Conservation (phyloP, 2,329 filamentous ascomycete species). For the Paecilomyces dactylethromorphus region DNA sequence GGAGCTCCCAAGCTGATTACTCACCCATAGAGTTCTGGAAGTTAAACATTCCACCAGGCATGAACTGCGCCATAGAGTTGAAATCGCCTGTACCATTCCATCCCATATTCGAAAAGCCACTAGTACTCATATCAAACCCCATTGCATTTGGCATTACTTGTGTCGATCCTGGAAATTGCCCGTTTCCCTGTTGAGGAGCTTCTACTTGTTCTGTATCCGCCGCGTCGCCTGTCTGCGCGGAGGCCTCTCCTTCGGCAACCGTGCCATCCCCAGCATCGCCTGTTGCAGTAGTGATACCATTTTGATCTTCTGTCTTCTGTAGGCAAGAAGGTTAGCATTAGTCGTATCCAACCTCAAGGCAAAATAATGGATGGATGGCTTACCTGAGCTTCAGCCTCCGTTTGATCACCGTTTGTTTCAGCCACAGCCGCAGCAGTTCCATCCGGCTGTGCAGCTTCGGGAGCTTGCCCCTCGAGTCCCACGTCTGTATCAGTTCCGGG, state of each 20-base stretch:
- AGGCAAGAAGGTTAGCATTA: not conserved
- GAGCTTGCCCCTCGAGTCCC: constrained; percentile 9
- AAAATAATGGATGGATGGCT: not conserved
- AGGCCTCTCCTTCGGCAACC: constrained; percentile 5
- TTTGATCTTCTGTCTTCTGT: constrained; percentile 10
- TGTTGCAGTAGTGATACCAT: constrained; percentile 5
- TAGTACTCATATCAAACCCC: constrained; percentile 39
- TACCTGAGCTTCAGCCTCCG: constrained; percentile 12
- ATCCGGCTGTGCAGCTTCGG: not conserved
- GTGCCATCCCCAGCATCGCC: constrained; percentile 4
- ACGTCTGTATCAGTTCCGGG: constrained; percentile 7
- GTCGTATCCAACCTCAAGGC: not conserved
- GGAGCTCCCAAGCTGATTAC: constrained; percentile 25
- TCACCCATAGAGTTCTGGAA: constrained; percentile 88
- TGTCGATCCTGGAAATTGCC: constrained; percentile 4
- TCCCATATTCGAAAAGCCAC: constrained; percentile 53
- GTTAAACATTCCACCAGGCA: constrained; percentile 43
- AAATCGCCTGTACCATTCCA: constrained; percentile 58
- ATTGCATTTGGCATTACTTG: constrained; percentile 18
- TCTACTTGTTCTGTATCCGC: constrained; percentile 7
- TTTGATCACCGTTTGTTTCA: constrained; percentile 3
- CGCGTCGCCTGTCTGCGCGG: constrained; percentile 10
- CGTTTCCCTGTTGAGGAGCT: constrained; percentile 9
- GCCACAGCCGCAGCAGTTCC: constrained; percentile 2
- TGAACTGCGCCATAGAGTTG: constrained; percentile 65